Evolutionary conservation across 352 stramenopile genomes (phyloP).

Genomic region (Nothophytophthora sp.): DNA sequence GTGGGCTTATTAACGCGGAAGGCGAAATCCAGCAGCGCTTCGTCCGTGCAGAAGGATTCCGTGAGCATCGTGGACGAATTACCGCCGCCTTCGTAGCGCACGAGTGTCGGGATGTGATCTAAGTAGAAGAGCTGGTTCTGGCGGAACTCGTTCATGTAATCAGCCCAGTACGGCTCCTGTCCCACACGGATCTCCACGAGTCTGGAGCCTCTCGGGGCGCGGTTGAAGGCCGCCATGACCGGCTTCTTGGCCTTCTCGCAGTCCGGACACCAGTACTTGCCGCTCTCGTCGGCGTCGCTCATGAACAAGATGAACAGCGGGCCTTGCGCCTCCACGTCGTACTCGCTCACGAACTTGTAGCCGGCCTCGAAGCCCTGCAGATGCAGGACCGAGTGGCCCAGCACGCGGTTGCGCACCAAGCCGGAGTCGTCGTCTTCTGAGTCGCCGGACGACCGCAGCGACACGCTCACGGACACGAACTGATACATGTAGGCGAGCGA

Average conservation of each 20-base stretch:
- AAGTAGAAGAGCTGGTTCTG: constrained; percentile 85
- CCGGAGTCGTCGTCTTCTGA: constrained; percentile 18
- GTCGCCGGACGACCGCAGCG: constrained; percentile 23
- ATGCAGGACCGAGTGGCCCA: constrained; percentile 62
- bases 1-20: constrained; percentile 64
- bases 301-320: constrained; percentile 80
- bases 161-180: constrained; percentile 51
- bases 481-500: constrained; percentile 73
- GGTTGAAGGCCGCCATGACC: constrained; percentile 72
- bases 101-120: constrained; percentile 74
- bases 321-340: constrained; percentile 63
- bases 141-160: constrained; percentile 81
- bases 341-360: constrained; percentile 81
- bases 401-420: constrained; percentile 40
- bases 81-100: constrained; percentile 72
- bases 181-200: constrained; percentile 80
- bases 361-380: constrained; percentile 71
- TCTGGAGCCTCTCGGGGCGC: constrained; percentile 56
- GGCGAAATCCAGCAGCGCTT: constrained; percentile 62
- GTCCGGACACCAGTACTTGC: constrained; percentile 84
- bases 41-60: constrained; percentile 65
- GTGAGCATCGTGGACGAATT: constrained; percentile 77
- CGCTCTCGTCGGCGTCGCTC: constrained; percentile 63
- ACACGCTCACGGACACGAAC: constrained; percentile 60
- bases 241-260: constrained; percentile 70